These are phyloP conservation scores for Vicia faba DNA, from an alignment of 306 rosid species.

Conservation along the genomic window DNA sequence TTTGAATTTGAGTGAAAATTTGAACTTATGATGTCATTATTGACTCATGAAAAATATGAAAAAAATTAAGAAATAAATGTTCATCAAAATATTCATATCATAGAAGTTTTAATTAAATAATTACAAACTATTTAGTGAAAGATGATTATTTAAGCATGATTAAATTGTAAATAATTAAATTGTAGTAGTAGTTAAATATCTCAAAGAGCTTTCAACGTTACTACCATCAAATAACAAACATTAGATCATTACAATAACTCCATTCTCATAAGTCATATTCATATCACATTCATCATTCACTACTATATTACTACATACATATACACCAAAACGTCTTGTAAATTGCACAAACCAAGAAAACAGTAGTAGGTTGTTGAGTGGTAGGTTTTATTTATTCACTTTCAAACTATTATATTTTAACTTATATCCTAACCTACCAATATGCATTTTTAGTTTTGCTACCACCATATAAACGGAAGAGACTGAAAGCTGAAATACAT, in stretches of 20 bases:
- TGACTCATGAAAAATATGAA: too few species aligned
- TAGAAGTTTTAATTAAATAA: too few species aligned
- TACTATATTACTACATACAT: conserved; percentile 27
- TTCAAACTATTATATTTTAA: background rate
- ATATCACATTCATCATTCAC: conserved; percentile 29
- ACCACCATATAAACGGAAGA: conserved; percentile 78
- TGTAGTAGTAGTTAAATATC: background rate
- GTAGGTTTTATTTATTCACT: conserved; percentile 1
- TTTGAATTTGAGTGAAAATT: too few species aligned
- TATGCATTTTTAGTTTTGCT: conserved; percentile 48
- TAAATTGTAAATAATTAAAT: too few species aligned
- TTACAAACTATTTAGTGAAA: too few species aligned
- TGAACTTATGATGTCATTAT: too few species aligned
- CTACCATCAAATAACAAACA: conserved; percentile 14
- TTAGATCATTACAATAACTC: background rate
- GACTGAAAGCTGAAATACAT: conserved; percentile 78
- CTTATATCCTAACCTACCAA: conserved; percentile 43
- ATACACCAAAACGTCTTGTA: conserved; percentile 13
- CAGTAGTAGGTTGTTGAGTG: background rate
- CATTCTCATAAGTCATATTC: conserved; percentile 26
- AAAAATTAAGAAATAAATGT: too few species aligned
- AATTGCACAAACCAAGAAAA: conserved; percentile 28
- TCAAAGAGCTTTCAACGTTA: conserved; percentile 17
- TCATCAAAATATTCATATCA: too few species aligned
- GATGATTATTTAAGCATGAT: too few species aligned